These are phyloP conservation scores for Linnemannia exigua DNA, from an alignment of 192 early-diverging fungal genomes.

Conservation along the genomic window DNA sequence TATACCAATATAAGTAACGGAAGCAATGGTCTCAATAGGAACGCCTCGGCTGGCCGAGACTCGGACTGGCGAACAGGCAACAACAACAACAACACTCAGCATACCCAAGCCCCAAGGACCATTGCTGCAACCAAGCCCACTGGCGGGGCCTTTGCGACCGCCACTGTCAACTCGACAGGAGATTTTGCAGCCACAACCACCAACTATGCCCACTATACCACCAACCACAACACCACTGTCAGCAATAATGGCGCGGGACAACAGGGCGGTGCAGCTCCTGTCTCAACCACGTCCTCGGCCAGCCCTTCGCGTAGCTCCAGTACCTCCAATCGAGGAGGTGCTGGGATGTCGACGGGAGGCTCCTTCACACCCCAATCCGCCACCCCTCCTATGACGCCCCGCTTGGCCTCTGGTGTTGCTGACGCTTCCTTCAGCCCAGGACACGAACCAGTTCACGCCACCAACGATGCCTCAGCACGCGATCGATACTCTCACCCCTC, in stretches of 20 bases:
- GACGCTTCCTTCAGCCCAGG: neutral
- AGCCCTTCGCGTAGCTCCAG: constrained; percentile 55
- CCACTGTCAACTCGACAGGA: constrained; percentile 8
- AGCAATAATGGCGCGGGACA: neutral
- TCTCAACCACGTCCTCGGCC: constrained; percentile 42
- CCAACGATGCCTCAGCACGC: constrained; percentile 2
- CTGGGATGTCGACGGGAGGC: constrained; percentile 22
- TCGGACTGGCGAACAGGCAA: neutral
- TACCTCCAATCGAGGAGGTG: constrained; percentile 35
- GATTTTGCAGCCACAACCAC: neutral
- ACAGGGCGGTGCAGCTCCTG: neutral
- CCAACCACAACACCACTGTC: neutral
- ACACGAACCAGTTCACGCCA: neutral
- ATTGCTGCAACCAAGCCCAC: constrained; percentile 44
- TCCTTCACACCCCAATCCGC: constrained; percentile 42
- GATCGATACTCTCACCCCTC: constrained; percentile 10
- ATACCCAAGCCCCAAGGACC: constrained; percentile 30
- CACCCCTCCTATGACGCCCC: constrained; percentile 49
- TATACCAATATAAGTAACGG: constrained; percentile 17
- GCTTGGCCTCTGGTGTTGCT: neutral
- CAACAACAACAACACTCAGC: neutral
- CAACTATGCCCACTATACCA: neutral
- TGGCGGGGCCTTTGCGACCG: constrained; percentile 15
- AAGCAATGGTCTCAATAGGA: constrained; percentile 11
- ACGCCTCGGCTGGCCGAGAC: neutral